Evolutionary conservation across 1,284 basidiomycete genomes (phyloP), one percentile per base, ranked within the genome.

Genomic region (Melampsora medusae): DNA sequence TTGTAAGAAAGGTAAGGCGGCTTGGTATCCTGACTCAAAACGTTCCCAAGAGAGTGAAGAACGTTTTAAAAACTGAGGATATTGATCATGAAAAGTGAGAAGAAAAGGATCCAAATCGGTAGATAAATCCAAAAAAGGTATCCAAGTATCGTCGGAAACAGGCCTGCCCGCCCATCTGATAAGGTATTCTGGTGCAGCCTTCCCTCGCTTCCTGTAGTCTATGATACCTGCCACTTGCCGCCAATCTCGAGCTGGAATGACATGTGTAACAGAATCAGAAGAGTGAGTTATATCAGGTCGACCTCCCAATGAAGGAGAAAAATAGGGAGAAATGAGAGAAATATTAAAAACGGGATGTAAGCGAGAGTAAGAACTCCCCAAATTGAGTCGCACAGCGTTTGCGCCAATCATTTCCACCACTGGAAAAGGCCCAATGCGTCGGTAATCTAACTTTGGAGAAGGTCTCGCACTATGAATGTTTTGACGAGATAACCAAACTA

Each of bases 261-360:
- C n/a, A n/a, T n/a, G n/a, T n/a, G n/a, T n/a, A n/a, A n/a, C 17
- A 56, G 50, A 4, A 56, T 19, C 50, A 4, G 50, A 56, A 12
- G 33, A 35, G 7, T 35, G 7, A n/a, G n/a, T n/a, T n/a, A n/a
- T n/a, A n/a, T n/a, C n/a, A n/a, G 33, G 33, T 35, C 33, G 3
- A 4, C 33, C 33, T 35, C 33, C 33, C 7, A 35, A 3, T 35
- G 33, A 35, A 35, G 70, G 61, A 42, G 6, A 0, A 2, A 12
- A 14, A 35, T 42, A 70, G 4, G 17, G 4, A 62, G 14, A 25
- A n/a, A 68, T 50, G 12, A 68, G 31, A 14, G 67, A 68, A 2
- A 69, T 33, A 60, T 69, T 69, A 31, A 69, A 69, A 19, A 69
- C n/a, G n/a, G n/a, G n/a, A n/a, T 72, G 70, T 56, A 56, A 9